Conservation (phyloP, 2,329 filamentous ascomycete species). For the Fusarium succisae region DNA sequence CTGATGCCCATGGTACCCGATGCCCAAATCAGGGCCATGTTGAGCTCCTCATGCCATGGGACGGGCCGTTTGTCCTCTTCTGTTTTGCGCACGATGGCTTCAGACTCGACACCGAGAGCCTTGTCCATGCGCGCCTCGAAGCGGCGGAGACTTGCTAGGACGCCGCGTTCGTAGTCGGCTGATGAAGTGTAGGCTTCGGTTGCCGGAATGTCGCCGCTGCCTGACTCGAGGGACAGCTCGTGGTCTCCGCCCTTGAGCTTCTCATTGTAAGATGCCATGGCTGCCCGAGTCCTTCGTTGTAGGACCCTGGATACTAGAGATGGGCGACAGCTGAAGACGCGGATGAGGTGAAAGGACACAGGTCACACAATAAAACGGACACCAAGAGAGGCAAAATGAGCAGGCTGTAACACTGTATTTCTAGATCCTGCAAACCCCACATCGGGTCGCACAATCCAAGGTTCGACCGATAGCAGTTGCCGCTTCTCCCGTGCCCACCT, state of each 20-base stretch:
- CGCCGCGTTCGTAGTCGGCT: neutral
- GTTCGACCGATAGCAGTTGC: constrained; percentile 1
- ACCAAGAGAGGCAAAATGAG: neutral
- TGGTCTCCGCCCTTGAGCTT: constrained; percentile 1
- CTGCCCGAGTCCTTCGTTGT: neutral
- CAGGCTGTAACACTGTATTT: neutral
- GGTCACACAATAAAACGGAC: neutral
- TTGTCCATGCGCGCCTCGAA: constrained; percentile 6
- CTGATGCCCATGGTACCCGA: constrained; percentile 6
- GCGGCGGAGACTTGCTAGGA: constrained; percentile 2
- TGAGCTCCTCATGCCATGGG: constrained; percentile 4
- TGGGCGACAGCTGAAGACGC: neutral
- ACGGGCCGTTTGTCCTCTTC: constrained; percentile 5
- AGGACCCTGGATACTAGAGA: neutral
- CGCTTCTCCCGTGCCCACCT: constrained; percentile 7
- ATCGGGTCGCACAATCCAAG: neutral
- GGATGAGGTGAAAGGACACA: neutral
- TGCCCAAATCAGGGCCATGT: constrained; percentile 9
- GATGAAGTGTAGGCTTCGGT: neutral
- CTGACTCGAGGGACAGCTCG: constrained; percentile 3
- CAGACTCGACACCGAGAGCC: constrained; percentile 2
- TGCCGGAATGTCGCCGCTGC: neutral
- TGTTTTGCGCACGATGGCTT: neutral
- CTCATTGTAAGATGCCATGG: neutral
- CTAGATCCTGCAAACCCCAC: neutral